Conservation (phyloP, 2,329 filamentous ascomycete species). For the Paramyrothecium sp. region DNA sequence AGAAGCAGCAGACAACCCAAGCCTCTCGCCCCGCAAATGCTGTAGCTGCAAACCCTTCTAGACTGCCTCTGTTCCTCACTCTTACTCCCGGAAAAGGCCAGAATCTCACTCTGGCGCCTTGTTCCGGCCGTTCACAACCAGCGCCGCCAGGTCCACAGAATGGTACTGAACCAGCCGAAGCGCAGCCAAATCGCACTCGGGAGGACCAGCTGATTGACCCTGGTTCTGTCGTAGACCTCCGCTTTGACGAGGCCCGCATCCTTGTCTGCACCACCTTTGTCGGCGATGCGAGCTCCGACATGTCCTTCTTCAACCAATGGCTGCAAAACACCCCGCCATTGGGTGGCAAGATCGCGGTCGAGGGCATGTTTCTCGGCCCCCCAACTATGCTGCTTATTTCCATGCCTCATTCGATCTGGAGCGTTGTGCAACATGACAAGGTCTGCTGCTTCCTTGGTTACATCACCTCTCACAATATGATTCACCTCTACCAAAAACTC, state of each 20-base stretch:
- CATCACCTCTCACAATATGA: conserved; percentile 67
- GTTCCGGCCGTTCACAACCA: conserved; percentile 27
- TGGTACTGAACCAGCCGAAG: conserved; percentile 14
- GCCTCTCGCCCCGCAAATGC: conserved; percentile 44
- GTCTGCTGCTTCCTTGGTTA: conserved; percentile 65
- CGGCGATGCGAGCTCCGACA: conserved; percentile 63
- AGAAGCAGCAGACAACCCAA: conserved; percentile 45
- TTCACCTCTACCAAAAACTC: conserved; percentile 60
- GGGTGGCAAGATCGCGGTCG: conserved; percentile 58
- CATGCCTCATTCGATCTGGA: conserved; percentile 64
- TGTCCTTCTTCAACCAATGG: conserved; percentile 66
- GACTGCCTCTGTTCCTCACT: conserved; percentile 50
- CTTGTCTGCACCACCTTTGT: conserved; percentile 67
- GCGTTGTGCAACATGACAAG: conserved; percentile 63
- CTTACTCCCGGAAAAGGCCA: conserved; percentile 54
- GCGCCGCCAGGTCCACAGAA: conserved; percentile 24
- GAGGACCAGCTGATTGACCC: conserved; percentile 44
- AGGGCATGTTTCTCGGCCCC: conserved; percentile 67
- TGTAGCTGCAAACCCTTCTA: conserved; percentile 27
- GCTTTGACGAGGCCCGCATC: conserved; percentile 62
- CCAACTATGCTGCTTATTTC: conserved; percentile 66
- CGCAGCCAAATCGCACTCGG: conserved; percentile 17
- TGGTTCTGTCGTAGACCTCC: conserved; percentile 50
- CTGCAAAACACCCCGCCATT: conserved; percentile 57
- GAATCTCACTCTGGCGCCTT: conserved; percentile 50